phyloP scores from a whole-genome alignment of 495 filamentous ascomycete genomes.

The Neurospora intermedia region DNA sequence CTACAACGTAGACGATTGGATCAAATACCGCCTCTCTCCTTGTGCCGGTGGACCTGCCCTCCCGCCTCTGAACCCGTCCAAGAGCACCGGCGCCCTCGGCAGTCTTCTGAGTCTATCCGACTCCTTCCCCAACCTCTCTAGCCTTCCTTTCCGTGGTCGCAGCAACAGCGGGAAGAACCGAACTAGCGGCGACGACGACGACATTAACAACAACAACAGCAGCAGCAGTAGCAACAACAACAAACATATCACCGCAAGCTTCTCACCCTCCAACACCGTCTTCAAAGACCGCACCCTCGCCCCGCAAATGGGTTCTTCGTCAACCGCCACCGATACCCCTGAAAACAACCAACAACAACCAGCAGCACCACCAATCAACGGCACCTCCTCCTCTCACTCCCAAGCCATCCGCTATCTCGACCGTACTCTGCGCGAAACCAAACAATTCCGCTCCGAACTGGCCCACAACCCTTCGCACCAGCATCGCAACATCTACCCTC shows the following conservation, averaged over 20 bases:
- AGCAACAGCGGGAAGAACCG: constrained; percentile 18
- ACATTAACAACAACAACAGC: neutral
- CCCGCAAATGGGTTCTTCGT: constrained; percentile 34
- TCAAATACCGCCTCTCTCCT: constrained; percentile 66
- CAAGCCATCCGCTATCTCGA: constrained; percentile 57
- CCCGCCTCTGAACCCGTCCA: constrained; percentile 30
- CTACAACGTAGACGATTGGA: constrained; percentile 70
- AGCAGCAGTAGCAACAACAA: neutral
- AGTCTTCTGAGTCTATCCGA: constrained; percentile 31
- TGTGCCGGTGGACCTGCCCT: constrained; percentile 54
- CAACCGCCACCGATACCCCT: constrained; percentile 19
- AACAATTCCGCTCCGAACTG: constrained; percentile 65
- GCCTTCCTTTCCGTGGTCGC: constrained; percentile 19
- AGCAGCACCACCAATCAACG: constrained; percentile 13
- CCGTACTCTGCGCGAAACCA: constrained; percentile 61
- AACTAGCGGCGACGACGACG: neutral
- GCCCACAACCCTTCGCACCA: constrained; percentile 48
- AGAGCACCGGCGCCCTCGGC: constrained; percentile 21
- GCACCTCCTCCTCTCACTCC: constrained; percentile 5
- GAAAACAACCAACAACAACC: constrained; percentile 7
- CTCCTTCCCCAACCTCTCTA: constrained; percentile 12
- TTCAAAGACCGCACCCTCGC: constrained; percentile 35
- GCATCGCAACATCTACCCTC: constrained; percentile 63
- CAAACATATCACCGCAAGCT: neutral
- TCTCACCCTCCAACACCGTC: constrained; percentile 3